phyloP scores from a whole-genome alignment of 164 flowering plant genomes.

The Vitis riparia region DNA sequence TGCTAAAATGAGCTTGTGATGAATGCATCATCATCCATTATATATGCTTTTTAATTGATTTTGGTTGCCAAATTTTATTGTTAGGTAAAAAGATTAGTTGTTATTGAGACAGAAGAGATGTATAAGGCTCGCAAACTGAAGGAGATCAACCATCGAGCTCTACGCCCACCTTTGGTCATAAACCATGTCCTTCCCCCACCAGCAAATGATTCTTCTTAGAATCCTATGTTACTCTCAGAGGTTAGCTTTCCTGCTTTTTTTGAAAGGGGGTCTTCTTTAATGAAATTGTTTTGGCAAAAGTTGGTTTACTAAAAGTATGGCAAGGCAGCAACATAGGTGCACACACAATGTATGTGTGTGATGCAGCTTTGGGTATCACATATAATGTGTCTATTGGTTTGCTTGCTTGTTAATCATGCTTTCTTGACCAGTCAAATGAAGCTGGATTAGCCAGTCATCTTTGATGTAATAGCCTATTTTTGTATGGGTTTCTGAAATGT shows the following conservation, averaged over 20 bases:
- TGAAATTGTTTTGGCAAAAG: background rate
- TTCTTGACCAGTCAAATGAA: too few relatives aligned
- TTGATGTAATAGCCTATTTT: too few relatives aligned
- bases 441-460: too few relatives aligned
- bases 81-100: slow-evolving; percentile 91
- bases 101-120: slow-evolving; percentile 92
- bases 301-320: background rate
- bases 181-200: slow-evolving; percentile 41
- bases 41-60: background rate
- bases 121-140: slow-evolving; percentile 74
- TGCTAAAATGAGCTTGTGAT: slow-evolving; percentile 10
- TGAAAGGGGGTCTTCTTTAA: too few relatives aligned
- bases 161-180: slow-evolving; percentile 75
- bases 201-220: slow-evolving; percentile 36
- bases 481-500: too few relatives aligned
- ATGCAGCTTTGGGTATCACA: too few relatives aligned
- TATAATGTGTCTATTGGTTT: too few relatives aligned
- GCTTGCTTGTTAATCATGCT: too few relatives aligned
- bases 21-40: background rate
- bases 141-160: slow-evolving; percentile 54
- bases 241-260: slow-evolving; percentile 6
- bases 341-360: too few relatives aligned
- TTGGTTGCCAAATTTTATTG: background rate
- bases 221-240: slow-evolving; percentile 2
- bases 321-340: too few relatives aligned